Evolutionary conservation across 768 basidiomycete species (phyloP).

Genomic region (Naganishia friedmannii): DNA sequence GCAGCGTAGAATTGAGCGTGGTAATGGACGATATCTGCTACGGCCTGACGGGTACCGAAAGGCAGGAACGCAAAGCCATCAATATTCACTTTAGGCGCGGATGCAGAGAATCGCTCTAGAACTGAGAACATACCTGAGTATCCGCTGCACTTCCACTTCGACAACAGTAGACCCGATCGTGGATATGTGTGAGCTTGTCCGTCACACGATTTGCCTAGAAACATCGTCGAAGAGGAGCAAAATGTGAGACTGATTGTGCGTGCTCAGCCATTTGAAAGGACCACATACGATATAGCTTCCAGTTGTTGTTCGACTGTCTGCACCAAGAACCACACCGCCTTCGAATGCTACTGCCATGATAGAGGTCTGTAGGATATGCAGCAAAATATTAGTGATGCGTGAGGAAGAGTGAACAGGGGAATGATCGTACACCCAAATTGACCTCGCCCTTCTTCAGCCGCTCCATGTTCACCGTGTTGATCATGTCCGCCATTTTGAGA

Average conservation of each 20-base stretch:
- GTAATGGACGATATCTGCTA: constrained; percentile 86
- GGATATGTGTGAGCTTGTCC: constrained; percentile 92
- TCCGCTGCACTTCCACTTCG: constrained; percentile 97
- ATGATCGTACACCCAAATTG: constrained; percentile 79
- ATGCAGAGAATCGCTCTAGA: not conserved
- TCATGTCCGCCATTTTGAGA: constrained; percentile 53
- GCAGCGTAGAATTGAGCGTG: constrained; percentile 73
- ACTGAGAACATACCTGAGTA: constrained; percentile 62
- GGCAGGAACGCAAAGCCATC: not conserved
- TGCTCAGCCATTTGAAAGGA: not conserved
- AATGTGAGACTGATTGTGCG: not conserved
- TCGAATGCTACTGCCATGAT: constrained; percentile 99
- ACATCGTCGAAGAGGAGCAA: not conserved
- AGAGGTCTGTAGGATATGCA: constrained; percentile 67
- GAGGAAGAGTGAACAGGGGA: not conserved
- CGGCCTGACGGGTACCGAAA: constrained; percentile 56
- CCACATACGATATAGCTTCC: constrained; percentile 85
- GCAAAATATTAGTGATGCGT: not conserved
- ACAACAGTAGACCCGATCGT: constrained; percentile 99
- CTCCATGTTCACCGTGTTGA: constrained; percentile 69
- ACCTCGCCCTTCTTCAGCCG: constrained; percentile 91
- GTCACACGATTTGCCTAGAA: constrained; percentile 91
- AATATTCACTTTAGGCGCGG: not conserved
- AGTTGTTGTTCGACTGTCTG: constrained; percentile 94
- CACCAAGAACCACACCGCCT: constrained; percentile 90